Evolutionary conservation across 176 grass and related monocot species (phyloP).

Genomic region (Triticum timopheevii): DNA sequence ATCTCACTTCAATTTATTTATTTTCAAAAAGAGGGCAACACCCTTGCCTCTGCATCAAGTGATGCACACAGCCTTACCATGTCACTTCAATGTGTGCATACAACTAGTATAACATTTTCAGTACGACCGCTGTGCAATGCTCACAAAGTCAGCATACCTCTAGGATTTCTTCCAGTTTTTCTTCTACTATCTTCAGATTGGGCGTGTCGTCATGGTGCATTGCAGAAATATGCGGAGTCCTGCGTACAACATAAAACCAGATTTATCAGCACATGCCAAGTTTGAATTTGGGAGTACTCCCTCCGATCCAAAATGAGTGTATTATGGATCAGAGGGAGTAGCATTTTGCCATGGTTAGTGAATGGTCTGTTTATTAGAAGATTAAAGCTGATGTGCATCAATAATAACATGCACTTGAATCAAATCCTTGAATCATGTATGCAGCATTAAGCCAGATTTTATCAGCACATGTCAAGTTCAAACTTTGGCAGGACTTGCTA

Average conservation of each 20-base stretch:
- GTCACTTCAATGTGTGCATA: neutral
- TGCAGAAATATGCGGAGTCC: constrained; percentile 63
- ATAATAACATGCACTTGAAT: no score
- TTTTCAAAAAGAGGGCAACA: no score
- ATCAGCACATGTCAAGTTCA: neutral
- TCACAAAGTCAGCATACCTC: constrained; percentile 24
- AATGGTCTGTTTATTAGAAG: no score
- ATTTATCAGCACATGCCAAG: neutral
- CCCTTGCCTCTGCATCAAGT: no score
- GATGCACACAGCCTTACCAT: no score
- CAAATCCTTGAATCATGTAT: constrained; percentile 33
- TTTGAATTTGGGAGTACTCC: neutral
- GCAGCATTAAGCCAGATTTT: neutral
- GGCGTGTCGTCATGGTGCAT: constrained; percentile 72
- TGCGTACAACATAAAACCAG: neutral
- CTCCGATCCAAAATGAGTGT: no score
- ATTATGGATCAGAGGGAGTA: no score
- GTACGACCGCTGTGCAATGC: neutral
- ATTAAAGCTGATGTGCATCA: no score
- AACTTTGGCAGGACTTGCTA: neutral
- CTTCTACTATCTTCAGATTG: constrained; percentile 53
- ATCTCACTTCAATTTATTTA: neutral
- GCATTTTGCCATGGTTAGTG: no score
- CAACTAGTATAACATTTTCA: neutral
- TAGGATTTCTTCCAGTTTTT: constrained; percentile 57